Conservation (phyloP, 768 basidiomycete species). For the Collybia nuda region DNA sequence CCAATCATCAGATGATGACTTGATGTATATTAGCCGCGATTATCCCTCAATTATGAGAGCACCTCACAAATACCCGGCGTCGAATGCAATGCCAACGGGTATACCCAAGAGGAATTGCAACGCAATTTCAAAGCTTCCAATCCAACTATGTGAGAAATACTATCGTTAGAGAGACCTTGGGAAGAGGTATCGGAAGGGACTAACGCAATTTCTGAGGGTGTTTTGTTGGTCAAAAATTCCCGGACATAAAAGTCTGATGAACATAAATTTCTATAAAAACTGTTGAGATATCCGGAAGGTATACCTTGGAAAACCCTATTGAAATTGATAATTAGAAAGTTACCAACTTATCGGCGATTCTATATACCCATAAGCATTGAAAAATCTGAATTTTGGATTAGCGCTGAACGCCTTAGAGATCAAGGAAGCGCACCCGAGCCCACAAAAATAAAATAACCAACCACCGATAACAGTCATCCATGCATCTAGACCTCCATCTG, state of each 20-base stretch:
- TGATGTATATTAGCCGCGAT: background rate
- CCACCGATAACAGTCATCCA: conserved; percentile 14
- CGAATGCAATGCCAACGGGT: conserved; percentile 26
- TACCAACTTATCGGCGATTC: background rate
- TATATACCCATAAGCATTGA: conserved; percentile 15
- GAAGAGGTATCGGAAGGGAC: background rate
- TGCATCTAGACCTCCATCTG: conserved; percentile 10
- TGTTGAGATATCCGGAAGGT: background rate
- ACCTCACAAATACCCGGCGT: conserved; percentile 25
- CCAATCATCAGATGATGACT: conserved; percentile 36
- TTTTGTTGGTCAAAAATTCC: conserved; percentile 13
- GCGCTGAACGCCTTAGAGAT: background rate
- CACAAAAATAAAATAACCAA: conserved; percentile 16
- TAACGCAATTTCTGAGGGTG: conserved; percentile 16
- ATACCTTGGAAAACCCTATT: conserved; percentile 15
- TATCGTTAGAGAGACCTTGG: background rate
- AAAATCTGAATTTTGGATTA: conserved; percentile 6
- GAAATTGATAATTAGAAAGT: background rate
- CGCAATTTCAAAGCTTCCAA: conserved; percentile 35
- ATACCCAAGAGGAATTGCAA: conserved; percentile 26
- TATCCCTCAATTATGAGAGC: background rate
- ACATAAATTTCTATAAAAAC: background rate
- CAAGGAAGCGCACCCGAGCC: conserved; percentile 7
- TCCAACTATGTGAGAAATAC: conserved; percentile 18
- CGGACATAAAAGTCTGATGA: conserved; percentile 15